A percentile compares a stretch with the other conserved stretches of the same genome.
These are phyloP conservation scores for Tetrastigma voinierianum DNA, from an alignment of 164 flowering plant genomes.

Conservation along the genomic window DNA sequence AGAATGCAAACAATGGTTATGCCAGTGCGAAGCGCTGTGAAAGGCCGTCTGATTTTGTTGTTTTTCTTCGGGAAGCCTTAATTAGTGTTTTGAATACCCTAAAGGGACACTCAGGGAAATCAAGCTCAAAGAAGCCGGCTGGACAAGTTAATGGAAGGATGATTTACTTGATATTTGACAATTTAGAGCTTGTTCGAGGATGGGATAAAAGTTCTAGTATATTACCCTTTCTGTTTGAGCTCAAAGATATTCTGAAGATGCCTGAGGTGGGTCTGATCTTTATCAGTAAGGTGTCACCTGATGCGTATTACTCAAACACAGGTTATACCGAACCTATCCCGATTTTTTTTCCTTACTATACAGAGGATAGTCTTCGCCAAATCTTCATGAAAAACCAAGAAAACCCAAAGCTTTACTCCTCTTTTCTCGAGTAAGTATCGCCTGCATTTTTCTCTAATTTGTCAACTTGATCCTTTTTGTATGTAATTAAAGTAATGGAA, in stretches of 20 bases:
- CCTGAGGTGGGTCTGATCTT: slow-evolving; percentile 82
- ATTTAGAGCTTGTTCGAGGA: slow-evolving; percentile 65
- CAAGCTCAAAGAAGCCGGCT: slow-evolving; percentile 26
- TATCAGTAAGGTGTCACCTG: slow-evolving; percentile 67
- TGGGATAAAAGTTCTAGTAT: slow-evolving; percentile 82
- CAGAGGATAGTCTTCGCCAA: slow-evolving; percentile 69
- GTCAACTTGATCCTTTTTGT: not conserved
- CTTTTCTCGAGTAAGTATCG: slow-evolving; percentile 79
- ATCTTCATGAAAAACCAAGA: slow-evolving; percentile 68
- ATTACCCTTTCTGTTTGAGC: slow-evolving; percentile 63
- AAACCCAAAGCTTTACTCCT: slow-evolving; percentile 67
- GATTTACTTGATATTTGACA: slow-evolving; percentile 84
- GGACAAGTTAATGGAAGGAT: slow-evolving; percentile 48
- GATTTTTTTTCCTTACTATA: slow-evolving; percentile 67
- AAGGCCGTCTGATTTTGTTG: slow-evolving; percentile 77
- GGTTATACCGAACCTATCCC: slow-evolving; percentile 69
- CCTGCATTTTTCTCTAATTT: not conserved
- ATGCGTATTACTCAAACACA: slow-evolving; percentile 59
- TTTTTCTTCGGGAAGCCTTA: slow-evolving; percentile 68
- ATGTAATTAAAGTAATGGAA: not conserved
- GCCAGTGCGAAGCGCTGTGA: slow-evolving; percentile 81
- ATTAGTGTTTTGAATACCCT: slow-evolving; percentile 34
- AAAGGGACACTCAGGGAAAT: slow-evolving; percentile 32
- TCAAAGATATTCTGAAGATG: slow-evolving; percentile 60
- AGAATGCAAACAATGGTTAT: slow-evolving; percentile 53